Evolutionary conservation across 345 rosid genomes (phyloP).

Genomic region (Salix koriyanagi): DNA sequence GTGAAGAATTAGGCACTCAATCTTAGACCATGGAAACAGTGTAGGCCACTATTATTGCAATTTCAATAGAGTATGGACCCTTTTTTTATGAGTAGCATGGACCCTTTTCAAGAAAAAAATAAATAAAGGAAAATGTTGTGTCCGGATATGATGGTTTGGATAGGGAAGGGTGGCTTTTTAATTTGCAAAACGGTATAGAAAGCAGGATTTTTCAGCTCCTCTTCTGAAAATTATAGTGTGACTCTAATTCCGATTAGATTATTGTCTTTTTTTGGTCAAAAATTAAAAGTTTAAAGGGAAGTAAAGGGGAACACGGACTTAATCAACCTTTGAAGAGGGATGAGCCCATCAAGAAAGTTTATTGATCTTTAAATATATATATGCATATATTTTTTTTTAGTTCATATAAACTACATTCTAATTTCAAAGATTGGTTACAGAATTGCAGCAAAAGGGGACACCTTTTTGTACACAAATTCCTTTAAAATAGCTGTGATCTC

Average conservation of each 20-base stretch:
- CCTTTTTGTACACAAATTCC: background rate
- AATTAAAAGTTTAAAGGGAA: background rate
- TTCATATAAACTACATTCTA: background rate
- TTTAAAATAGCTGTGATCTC: background rate
- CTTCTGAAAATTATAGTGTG: background rate
- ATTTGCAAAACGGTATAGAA: background rate
- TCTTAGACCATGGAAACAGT: slow-evolving; percentile 9
- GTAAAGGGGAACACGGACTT: slow-evolving; percentile 1
- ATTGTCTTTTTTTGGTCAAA: slow-evolving; percentile 16
- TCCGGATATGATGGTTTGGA: background rate
- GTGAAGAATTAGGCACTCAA: background rate
- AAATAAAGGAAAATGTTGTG: background rate
- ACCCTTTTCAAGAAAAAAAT: background rate
- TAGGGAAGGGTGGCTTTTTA: background rate
- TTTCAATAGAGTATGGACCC: background rate
- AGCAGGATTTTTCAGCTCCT: background rate
- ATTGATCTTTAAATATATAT: background rate
- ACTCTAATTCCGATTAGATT: background rate
- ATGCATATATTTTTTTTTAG: too few relatives aligned
- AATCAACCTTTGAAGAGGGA: slow-evolving; percentile 9
- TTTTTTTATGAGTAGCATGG: background rate
- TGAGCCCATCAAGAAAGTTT: background rate
- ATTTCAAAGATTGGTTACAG: background rate
- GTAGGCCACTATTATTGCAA: background rate
- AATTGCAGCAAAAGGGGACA: background rate